phyloP scores from a whole-genome alignment of 202 grass and related monocot species.

The Carex arenaria region DNA sequence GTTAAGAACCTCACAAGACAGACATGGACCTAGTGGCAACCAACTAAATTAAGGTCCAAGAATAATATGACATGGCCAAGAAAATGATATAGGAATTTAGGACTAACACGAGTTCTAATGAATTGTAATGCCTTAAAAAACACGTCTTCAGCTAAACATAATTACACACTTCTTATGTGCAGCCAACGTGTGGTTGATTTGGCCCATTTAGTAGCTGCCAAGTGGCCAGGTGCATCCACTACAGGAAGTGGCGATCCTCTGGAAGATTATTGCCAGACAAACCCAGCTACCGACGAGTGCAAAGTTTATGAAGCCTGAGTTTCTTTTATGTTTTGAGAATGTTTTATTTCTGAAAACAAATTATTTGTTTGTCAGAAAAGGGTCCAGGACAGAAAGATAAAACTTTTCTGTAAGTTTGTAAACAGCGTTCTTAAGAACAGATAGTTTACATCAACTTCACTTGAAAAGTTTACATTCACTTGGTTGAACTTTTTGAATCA shows the following conservation, averaged over 20 bases:
- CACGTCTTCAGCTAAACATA: not conserved
- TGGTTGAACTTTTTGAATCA: not conserved
- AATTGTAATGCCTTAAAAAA: not conserved
- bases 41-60: not conserved
- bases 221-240: conserved; percentile 55
- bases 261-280: conserved; percentile 90
- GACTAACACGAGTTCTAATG: conserved; percentile 8
- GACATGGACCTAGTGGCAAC: not conserved
- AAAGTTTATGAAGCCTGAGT: conserved; percentile 78
- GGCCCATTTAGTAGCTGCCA: conserved; percentile 81
- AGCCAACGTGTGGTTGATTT: conserved; percentile 95
- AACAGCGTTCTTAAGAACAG: not conserved
- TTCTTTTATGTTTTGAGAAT: conserved; percentile 7
- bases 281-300: conserved; percentile 77
- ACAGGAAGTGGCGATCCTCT: conserved; percentile 78
- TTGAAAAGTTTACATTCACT: not conserved
- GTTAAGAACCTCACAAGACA: conserved; percentile 9
- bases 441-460: not conserved
- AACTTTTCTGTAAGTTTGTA: conserved; percentile 15
- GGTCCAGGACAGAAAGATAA: not conserved
- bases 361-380: conserved; percentile 11
- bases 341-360: conserved; percentile 19
- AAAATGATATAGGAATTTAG: not conserved
- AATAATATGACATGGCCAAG: not conserved
- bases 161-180: not conserved